A percentile compares a stretch with the other conserved stretches of the same genome.
Evolutionary conservation across 768 basidiomycete genomes (phyloP).

Genomic region (Lactarius sp.): DNA sequence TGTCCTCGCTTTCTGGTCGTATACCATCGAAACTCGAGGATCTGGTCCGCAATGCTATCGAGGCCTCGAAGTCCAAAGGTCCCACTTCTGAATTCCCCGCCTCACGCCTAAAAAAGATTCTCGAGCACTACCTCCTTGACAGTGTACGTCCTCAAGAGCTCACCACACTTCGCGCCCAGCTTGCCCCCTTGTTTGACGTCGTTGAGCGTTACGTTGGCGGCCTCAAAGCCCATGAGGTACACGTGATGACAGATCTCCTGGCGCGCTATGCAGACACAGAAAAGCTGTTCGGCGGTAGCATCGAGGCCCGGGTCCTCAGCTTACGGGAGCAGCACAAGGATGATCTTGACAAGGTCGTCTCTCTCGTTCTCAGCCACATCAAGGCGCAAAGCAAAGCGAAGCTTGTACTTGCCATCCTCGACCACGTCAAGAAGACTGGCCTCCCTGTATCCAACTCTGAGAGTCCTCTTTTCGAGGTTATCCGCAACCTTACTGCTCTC

Average conservation of each 20-base stretch:
- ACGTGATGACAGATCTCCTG: conserved; percentile 71
- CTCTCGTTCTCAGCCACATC: conserved; percentile 89
- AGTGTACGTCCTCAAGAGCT: conserved; percentile 76
- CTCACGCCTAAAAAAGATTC: conserved; percentile 73
- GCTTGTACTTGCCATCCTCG: conserved; percentile 78
- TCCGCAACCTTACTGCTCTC: conserved; percentile 77
- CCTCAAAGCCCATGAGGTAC: conserved; percentile 80
- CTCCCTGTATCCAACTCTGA: conserved; percentile 74
- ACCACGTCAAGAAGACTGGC: conserved; percentile 80
- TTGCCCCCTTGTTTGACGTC: conserved; percentile 65
- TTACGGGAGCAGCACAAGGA: conserved; percentile 93
- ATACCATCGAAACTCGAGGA: conserved; percentile 92
- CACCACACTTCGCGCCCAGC: conserved; percentile 68
- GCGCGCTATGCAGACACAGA: conserved; percentile 81
- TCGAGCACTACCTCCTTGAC: conserved; percentile 82
- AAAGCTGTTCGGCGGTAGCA: conserved; percentile 88
- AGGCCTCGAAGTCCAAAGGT: conserved; percentile 66
- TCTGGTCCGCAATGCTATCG: conserved; percentile 70
- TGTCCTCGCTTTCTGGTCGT: conserved; percentile 87
- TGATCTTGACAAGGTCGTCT: conserved; percentile 81
- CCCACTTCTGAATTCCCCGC: conserved; percentile 87
- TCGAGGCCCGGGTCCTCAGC: conserved; percentile 85
- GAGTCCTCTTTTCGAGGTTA: conserved; percentile 64
- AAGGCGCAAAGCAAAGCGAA: conserved; percentile 92
- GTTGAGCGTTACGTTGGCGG: conserved; percentile 79